Base-by-base conservation (phyloP, 495 filamentous ascomycete species). In the Terfezia boudieri region DNA sequence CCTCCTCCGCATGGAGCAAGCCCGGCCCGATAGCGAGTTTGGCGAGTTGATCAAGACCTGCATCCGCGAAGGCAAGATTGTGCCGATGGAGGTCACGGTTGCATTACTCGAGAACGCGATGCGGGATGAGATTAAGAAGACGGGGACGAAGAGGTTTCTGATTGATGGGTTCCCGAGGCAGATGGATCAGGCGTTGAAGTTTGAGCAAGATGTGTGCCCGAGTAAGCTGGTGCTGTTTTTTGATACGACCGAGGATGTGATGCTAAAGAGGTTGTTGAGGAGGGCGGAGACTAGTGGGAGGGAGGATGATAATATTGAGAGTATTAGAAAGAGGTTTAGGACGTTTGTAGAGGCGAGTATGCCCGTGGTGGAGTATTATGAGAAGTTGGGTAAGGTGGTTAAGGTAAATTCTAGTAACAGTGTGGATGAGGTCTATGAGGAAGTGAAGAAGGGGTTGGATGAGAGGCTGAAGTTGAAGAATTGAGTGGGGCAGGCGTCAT, bases 81-180 rank as follows among this genome's bases (percentile, higher is more conserved):
- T 98, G 58, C 90, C 90, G 9, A 94, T 94, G 89, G 89, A 96
- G 64, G 86, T 98, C 20, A 98, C 90, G n/a, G 81, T 98, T 38
- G 79, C 82, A 32, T 67, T 98, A 14, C 76, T 98, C 4, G 90
- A 94, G 67, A 87, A 93, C 65, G 84, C 87, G 8, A 95, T 98
- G 84, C 76, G 72, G 54, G 77, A 76, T 4, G 69, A 70, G 0
- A 73, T 87, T 9, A 62, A 64, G 49, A 60, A 59, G 51, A 36
- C n/a, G 32, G 41, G 41, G 8, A 20, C 12, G 12, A 46, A 46
- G 41, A 20, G 22, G 12, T 51, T 51, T 23, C 49, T 51, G 5
- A 51, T 51, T 23, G 49, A 51, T 23, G 49, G 49, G 1, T 98
- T 98, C 73, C 90, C 90, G 22, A 79, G 90, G 51, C 87, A 98